Evolutionary conservation across 495 filamentous ascomycete genomes (phyloP).

Genomic region (Tricharina praecox): DNA sequence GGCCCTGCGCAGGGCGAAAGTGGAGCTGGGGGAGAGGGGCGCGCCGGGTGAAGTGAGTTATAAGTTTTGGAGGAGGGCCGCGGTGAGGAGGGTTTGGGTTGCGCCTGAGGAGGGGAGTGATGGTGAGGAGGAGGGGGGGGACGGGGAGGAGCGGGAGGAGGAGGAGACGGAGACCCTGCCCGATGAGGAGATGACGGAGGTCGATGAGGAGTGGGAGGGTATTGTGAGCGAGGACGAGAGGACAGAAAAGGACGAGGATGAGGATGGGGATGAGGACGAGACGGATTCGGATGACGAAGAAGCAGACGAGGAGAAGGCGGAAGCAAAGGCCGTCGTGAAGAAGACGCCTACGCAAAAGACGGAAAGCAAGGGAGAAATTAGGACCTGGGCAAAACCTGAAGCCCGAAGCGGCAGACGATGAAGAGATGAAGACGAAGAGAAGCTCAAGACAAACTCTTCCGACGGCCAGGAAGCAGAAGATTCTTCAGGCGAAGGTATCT

Average conservation of each 20-base stretch:
- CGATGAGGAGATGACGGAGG: neutral
- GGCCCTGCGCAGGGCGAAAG: conserved; percentile 23
- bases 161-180: neutral
- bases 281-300: neutral
- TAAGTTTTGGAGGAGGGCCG: conserved; percentile 20
- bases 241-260: neutral
- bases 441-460: too few relatives aligned
- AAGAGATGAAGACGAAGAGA: too few relatives aligned
- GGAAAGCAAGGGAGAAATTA: too few relatives aligned
- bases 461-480: too few relatives aligned
- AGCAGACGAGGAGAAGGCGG: neutral
- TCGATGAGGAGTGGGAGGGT: neutral
- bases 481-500: neutral
- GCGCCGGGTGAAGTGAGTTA: conserved; percentile 12
- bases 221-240: neutral
- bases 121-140: conserved; percentile 1
- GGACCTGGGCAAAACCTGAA: too few relatives aligned
- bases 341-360: neutral
- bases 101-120: conserved; percentile 10
- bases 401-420: too few relatives aligned
- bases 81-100: conserved; percentile 15
- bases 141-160: neutral
- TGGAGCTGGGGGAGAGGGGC: neutral
- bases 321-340: too few relatives aligned
- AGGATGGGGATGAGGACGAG: neutral